Conservation (phyloP, 371 early-diverging fungal species). For the Dentiscutata heterogama region DNA sequence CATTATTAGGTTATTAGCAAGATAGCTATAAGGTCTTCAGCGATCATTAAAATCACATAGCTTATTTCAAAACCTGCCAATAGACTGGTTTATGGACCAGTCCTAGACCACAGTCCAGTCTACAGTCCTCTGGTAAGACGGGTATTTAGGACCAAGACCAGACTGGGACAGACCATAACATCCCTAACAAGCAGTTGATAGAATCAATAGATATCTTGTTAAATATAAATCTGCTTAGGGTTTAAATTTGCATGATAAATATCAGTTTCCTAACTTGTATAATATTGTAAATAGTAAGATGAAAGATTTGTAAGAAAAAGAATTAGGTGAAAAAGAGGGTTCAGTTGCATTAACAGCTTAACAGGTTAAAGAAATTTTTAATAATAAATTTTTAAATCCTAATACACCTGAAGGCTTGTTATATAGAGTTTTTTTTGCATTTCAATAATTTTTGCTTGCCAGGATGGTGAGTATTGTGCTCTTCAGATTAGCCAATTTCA, state of each 20-base stretch:
- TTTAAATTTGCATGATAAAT: slow-evolving; percentile 12
- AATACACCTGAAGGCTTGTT: neutral
- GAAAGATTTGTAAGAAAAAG: slow-evolving; percentile 16
- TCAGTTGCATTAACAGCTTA: neutral
- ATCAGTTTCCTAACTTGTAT: neutral
- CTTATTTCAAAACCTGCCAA: too few species aligned
- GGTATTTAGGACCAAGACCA: too few species aligned
- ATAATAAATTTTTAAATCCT: neutral
- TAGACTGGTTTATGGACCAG: too few species aligned
- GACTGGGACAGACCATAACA: too few species aligned
- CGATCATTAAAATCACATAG: too few species aligned
- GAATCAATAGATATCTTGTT: neutral
- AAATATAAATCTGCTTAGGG: neutral
- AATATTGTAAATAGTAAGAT: neutral
- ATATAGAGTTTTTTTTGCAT: neutral
- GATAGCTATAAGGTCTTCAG: too few species aligned
- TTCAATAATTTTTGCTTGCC: neutral
- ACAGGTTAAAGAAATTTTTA: slow-evolving; percentile 22
- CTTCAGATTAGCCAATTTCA: neutral
- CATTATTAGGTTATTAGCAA: too few species aligned
- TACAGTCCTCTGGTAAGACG: too few species aligned
- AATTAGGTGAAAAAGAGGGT: neutral
- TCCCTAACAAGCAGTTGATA: slow-evolving; percentile 8
- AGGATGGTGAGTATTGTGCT: neutral
- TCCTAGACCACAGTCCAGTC: too few species aligned